Conservation (phyloP, 2,329 filamentous ascomycete species). For the Claviceps citrina region DNA sequence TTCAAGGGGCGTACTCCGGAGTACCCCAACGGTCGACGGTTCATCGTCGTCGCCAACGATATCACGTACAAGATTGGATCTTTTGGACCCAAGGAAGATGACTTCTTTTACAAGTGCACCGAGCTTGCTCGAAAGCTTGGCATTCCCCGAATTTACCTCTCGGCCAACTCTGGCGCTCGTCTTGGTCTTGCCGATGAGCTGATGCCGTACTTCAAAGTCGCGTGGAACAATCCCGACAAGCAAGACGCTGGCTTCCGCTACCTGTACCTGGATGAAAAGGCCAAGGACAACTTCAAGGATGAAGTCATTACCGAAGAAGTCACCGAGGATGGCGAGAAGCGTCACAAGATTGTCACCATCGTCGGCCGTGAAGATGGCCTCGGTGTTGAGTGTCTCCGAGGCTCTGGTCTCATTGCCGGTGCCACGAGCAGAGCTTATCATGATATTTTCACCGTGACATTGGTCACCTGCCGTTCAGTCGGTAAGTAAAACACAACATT, state of each 20-base stretch:
- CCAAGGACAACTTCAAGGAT: slow-evolving; percentile 75
- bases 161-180: slow-evolving; percentile 95
- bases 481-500: no score
- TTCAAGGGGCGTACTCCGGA: slow-evolving; percentile 90
- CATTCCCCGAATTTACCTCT: slow-evolving; percentile 93
- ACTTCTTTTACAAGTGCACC: slow-evolving; percentile 98
- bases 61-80: slow-evolving; percentile 99
- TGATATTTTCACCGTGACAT: slow-evolving; percentile 94
- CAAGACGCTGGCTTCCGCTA: slow-evolving; percentile 92
- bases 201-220: slow-evolving; percentile 92
- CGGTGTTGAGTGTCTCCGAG: slow-evolving; percentile 91
- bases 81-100: slow-evolving; percentile 90
- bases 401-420: slow-evolving; percentile 94
- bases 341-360: slow-evolving; percentile 87
- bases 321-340: slow-evolving; percentile 71
- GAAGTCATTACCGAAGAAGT: slow-evolving; percentile 65
- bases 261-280: slow-evolving; percentile 76
- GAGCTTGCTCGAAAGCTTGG: slow-evolving; percentile 87
- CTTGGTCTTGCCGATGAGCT: slow-evolving; percentile 94
- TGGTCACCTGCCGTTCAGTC: slow-evolving; percentile 95
- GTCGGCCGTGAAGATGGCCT: slow-evolving; percentile 89
- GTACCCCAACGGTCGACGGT: slow-evolving; percentile 81
- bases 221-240: slow-evolving; percentile 74
- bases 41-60: slow-evolving; percentile 95
- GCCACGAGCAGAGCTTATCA: slow-evolving; percentile 94